Conservation (phyloP, 768 basidiomycete genomes). For the Russula abietina region DNA sequence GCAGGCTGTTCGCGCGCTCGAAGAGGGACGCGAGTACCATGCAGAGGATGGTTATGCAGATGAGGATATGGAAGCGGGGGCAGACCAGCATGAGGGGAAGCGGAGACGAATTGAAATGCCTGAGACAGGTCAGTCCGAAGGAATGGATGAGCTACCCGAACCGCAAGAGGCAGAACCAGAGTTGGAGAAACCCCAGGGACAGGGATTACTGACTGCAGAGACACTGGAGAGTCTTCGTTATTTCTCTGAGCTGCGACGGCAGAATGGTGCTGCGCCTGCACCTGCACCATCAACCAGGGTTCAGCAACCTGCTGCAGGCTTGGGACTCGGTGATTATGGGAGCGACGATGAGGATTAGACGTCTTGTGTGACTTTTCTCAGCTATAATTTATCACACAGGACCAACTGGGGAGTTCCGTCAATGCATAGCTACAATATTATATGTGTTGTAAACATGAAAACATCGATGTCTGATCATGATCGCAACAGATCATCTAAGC, state of each 20-base stretch:
- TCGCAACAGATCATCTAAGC: slow-evolving; percentile 31
- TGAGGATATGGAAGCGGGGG: slow-evolving; percentile 35
- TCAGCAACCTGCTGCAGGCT: slow-evolving; percentile 38
- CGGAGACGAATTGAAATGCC: slow-evolving; percentile 33
- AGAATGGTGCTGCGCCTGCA: slow-evolving; percentile 40
- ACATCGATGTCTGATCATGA: slow-evolving; percentile 23
- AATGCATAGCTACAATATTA: not conserved
- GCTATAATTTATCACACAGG: not conserved
- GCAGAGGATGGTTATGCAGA: slow-evolving; percentile 23
- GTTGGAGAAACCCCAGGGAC: slow-evolving; percentile 38
- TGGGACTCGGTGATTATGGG: slow-evolving; percentile 71
- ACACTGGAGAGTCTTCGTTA: slow-evolving; percentile 87
- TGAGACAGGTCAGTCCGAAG: slow-evolving; percentile 19
- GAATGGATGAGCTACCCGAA: slow-evolving; percentile 5
- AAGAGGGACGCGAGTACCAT: slow-evolving; percentile 55
- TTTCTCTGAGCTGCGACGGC: slow-evolving; percentile 80
- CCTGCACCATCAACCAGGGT: slow-evolving; percentile 29
- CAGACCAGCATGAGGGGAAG: slow-evolving; percentile 33
- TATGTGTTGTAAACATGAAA: slow-evolving; percentile 5
- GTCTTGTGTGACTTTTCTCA: too few relatives aligned
- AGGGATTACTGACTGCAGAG: slow-evolving; percentile 71
- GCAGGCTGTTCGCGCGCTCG: slow-evolving; percentile 77
- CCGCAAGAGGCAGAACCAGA: slow-evolving; percentile 16
- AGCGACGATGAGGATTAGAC: slow-evolving; percentile 56
- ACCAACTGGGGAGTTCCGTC: not conserved